Conservation (phyloP, 2,329 filamentous ascomycete species). For the Pseudohalonectria lignicola region DNA sequence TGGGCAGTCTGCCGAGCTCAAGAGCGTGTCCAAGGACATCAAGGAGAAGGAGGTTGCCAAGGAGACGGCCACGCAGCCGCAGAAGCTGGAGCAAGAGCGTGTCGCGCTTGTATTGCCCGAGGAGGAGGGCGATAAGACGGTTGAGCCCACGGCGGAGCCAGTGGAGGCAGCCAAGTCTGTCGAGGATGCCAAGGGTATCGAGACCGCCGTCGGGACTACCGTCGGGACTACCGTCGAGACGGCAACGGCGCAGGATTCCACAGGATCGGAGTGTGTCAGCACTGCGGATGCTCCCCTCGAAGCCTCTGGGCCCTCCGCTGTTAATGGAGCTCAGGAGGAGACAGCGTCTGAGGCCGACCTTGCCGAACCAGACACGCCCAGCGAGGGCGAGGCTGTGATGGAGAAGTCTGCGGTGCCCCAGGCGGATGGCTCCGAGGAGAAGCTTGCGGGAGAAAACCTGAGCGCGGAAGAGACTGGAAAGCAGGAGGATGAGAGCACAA, state of each 20-base stretch:
- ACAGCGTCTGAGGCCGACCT: neutral
- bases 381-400: too few relatives aligned
- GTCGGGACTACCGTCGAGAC: neutral
- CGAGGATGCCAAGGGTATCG: neutral
- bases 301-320: neutral
- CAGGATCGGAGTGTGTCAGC: too few relatives aligned
- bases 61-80: slow-evolving; percentile 16
- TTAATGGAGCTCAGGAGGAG: neutral
- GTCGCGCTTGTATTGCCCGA: too few relatives aligned
- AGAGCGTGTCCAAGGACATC: neutral
- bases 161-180: neutral
- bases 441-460: neutral
- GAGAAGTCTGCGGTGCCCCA: neutral
- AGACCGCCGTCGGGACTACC: neutral
- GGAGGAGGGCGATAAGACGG: neutral
- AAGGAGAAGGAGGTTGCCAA: slow-evolving; percentile 15
- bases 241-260: too few relatives aligned
- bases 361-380: neutral
- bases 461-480: neutral
- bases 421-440: neutral
- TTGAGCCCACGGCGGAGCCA: neutral
- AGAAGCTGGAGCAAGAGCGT: slow-evolving; percentile 9
- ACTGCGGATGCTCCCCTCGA: neutral
- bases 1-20: slow-evolving; percentile 4
- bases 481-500: neutral